These are phyloP conservation scores for Lepidium africanum DNA, from an alignment of 345 rosid genomes.

Conservation along the genomic window DNA sequence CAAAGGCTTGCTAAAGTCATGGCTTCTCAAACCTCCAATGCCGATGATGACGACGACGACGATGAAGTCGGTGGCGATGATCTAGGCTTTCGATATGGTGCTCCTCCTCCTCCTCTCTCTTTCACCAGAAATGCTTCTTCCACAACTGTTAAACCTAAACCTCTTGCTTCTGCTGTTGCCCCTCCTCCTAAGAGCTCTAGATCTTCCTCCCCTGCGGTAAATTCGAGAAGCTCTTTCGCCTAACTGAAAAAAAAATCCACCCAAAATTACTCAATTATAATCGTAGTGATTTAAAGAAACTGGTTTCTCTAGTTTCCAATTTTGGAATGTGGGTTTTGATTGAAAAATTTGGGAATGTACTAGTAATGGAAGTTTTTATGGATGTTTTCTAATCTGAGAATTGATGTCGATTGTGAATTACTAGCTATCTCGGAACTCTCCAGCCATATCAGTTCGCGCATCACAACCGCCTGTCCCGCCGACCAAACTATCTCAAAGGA, in stretches of 20 bases:
- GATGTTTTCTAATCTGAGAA: constrained; percentile 13
- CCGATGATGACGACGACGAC: constrained; percentile 54
- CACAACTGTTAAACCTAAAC: constrained; percentile 26
- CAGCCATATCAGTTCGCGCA: constrained; percentile 42
- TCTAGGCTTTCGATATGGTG: constrained; percentile 77
- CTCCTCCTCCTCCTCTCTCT: constrained; percentile 79
- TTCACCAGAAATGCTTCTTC: constrained; percentile 40
- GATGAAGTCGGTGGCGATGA: constrained; percentile 41
- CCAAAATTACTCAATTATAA: neutral
- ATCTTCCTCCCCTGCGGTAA: constrained; percentile 93
- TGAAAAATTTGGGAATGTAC: constrained; percentile 1
- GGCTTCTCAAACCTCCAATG: constrained; percentile 93
- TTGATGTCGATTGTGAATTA: neutral
- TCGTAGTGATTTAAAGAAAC: neutral
- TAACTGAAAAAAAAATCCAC: neutral
- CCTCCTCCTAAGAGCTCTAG: constrained; percentile 45
- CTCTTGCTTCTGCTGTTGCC: constrained; percentile 20
- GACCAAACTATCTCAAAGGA: constrained; percentile 46
- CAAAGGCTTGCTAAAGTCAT: constrained; percentile 97
- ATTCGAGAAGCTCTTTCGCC: neutral
- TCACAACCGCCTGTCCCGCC: constrained; percentile 52
- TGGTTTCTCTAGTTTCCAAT: constrained; percentile 9
- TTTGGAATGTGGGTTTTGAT: constrained; percentile 19
- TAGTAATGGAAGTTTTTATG: neutral
- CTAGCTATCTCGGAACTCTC: constrained; percentile 49